Conservation (phyloP, 345 rosid species). For the Gynandropsis gynandra region DNA sequence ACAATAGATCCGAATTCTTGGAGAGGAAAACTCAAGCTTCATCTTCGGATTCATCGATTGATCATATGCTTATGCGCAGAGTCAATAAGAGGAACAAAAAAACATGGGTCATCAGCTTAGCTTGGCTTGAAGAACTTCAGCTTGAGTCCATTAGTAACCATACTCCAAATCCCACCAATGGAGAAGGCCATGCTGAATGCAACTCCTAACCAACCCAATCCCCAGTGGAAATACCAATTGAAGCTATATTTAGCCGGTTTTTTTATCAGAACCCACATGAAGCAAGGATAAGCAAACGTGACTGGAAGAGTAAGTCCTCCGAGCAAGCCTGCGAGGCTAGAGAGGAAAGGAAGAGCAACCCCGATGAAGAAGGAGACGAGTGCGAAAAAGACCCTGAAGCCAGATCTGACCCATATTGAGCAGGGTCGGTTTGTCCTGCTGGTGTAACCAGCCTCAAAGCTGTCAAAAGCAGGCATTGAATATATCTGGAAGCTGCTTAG, state of each 20-base stretch:
- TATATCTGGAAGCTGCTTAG: conserved; percentile 94
- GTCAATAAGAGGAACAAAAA: too few species aligned
- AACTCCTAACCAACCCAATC: conserved; percentile 84
- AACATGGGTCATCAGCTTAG: too few species aligned
- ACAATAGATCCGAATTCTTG: too few species aligned
- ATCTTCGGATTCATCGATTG: too few species aligned
- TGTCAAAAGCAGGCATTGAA: conserved; percentile 93
- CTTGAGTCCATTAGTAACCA: conserved; percentile 79
- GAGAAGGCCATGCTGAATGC: conserved; percentile 90
- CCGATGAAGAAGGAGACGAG: conserved; percentile 84
- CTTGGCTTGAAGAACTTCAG: conserved; percentile 83
- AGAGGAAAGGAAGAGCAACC: conserved; percentile 83
- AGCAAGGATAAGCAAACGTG: conserved; percentile 96
- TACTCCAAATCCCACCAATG: conserved; percentile 88
- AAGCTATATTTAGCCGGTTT: conserved; percentile 78
- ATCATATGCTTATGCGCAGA: too few species aligned
- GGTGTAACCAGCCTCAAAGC: conserved; percentile 95
- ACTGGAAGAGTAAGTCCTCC: conserved; percentile 96
- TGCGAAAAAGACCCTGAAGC: conserved; percentile 83
- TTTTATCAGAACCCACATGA: conserved; percentile 94
- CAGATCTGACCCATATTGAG: conserved; percentile 90
- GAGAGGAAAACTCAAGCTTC: too few species aligned
- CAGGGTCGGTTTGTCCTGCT: conserved; percentile 91
- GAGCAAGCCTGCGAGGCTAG: conserved; percentile 81
- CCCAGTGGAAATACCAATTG: conserved; percentile 94